Evolutionary conservation across 345 rosid genomes (phyloP).

Genomic region (Eucalyptus pauciflora): DNA sequence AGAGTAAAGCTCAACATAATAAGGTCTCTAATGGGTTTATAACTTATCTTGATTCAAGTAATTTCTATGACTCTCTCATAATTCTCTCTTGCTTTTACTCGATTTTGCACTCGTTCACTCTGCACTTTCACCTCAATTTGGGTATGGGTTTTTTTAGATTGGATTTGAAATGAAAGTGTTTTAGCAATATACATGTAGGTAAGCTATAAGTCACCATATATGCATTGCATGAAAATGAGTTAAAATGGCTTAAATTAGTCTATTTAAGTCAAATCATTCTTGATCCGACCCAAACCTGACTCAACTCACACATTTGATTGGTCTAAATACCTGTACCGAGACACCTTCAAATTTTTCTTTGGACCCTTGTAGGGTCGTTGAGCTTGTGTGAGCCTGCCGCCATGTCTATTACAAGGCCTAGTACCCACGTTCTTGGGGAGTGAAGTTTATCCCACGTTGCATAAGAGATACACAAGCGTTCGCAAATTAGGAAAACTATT

Average conservation of each 20-base stretch:
- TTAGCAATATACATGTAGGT: fast-evolving
- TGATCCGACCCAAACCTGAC: neutral
- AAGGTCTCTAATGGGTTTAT: neutral
- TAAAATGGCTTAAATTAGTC: too few species aligned
- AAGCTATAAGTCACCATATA: neutral
- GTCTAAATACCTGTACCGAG: neutral
- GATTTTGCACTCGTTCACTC: neutral
- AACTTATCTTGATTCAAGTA: neutral
- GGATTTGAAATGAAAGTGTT: neutral
- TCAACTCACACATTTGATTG: neutral
- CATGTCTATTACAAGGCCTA: neutral
- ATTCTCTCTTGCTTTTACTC: neutral
- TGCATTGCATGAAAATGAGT: too few species aligned
- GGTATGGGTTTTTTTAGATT: too few species aligned
- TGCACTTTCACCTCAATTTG: neutral
- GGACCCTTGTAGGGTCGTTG: neutral
- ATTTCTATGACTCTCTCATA: neutral
- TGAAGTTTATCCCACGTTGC: neutral
- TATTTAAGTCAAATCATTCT: too few species aligned
- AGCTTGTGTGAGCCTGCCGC: neutral
- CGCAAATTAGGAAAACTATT: neutral
- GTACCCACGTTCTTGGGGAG: neutral
- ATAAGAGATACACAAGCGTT: neutral
- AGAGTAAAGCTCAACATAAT: neutral
- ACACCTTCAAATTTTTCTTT: neutral